A percentile compares a stretch with the other conserved stretches of the same genome.
These are phyloP conservation scores for Cyclocybe aegerita DNA, from an alignment of 768 basidiomycete genomes.

Conservation along the genomic window DNA sequence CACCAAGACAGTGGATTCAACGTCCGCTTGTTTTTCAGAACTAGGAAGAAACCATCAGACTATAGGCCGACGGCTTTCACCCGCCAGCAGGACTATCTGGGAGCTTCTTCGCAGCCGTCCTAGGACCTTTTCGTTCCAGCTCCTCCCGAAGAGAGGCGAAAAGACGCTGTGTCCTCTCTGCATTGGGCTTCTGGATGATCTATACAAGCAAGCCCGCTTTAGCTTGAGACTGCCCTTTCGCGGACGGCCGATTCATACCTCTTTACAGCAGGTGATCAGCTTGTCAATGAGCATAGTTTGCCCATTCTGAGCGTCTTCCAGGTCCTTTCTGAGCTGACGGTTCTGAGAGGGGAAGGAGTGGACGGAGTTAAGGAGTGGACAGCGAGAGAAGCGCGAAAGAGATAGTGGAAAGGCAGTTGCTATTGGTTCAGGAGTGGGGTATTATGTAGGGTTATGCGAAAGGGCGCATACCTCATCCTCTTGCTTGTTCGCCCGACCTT, in stretches of 20 bases:
- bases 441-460: constrained; percentile 13
- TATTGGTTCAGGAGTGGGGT: constrained; percentile 11
- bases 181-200: constrained; percentile 65
- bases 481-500: constrained; percentile 58
- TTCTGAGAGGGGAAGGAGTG: constrained; percentile 39
- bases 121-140: constrained; percentile 66
- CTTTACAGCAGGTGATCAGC: constrained; percentile 82
- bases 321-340: constrained; percentile 67
- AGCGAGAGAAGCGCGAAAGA: constrained; percentile 1
- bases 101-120: constrained; percentile 36
- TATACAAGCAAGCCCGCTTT: constrained; percentile 17
- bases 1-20: not conserved
- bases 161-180: constrained; percentile 78
- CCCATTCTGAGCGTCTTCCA: constrained; percentile 77
- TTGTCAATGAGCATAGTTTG: constrained; percentile 84
- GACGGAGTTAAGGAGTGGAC: not conserved
- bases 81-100: constrained; percentile 37
- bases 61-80: constrained; percentile 11
- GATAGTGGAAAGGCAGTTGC: constrained; percentile 4
- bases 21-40: constrained; percentile 7
- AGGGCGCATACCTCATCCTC: constrained; percentile 69
- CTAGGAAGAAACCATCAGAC: not conserved
- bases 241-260: constrained; percentile 49
- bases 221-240: constrained; percentile 4
- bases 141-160: constrained; percentile 84